These are phyloP conservation scores for Mimosa bimucronata DNA, from an alignment of 306 rosid genomes.

Conservation along the genomic window DNA sequence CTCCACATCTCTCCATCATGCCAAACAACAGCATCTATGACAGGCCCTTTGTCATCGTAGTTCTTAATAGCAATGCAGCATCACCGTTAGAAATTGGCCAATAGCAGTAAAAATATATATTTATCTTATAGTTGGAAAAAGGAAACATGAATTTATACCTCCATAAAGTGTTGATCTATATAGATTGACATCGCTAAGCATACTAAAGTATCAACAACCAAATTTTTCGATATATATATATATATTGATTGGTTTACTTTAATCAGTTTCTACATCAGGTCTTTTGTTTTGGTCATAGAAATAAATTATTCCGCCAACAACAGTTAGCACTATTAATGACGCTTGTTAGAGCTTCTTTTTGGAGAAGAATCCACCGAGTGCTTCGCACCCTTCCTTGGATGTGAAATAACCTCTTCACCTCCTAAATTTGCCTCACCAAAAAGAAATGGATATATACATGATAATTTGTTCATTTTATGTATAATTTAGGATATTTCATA, in stretches of 20 bases:
- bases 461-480: neutral
- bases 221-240: neutral
- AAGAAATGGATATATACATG: neutral
- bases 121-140: neutral
- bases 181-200: too few species aligned
- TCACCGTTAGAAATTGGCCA: constrained; percentile 34
- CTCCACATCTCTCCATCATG: constrained; percentile 97
- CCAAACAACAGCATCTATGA: constrained; percentile 95
- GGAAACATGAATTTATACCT: neutral
- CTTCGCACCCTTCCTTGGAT: neutral
- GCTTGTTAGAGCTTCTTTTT: neutral
- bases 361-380: neutral
- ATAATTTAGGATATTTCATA: neutral
- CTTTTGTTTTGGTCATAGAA: neutral
- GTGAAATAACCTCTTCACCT: neutral
- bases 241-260: neutral
- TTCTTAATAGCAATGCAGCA: constrained; percentile 48
- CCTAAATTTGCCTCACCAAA: neutral
- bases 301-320: neutral
- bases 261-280: neutral
- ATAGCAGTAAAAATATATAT: neutral
- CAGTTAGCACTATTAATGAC: neutral
- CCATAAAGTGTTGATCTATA: neutral
- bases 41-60: constrained; percentile 92
- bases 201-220: neutral